Evolutionary conservation across 2,329 filamentous ascomycete genomes (phyloP).

Genomic region (Fusarium keratoplasticum): DNA sequence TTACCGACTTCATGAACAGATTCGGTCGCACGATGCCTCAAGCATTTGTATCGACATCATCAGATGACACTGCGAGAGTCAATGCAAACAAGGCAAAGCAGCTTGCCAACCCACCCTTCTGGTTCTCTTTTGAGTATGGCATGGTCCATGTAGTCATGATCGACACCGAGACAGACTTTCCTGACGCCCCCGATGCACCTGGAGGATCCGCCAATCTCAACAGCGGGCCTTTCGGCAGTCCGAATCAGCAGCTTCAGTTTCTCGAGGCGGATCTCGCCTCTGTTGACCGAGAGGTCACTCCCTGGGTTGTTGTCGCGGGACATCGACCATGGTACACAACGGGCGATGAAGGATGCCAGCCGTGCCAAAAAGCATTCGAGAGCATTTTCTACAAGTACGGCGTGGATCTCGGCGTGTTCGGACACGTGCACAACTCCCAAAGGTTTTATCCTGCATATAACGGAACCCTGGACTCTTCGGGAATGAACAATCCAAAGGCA

Average conservation of each 20-base stretch:
- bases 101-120: conserved; percentile 34
- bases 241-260: conserved; percentile 22
- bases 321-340: conserved; percentile 63
- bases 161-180: conserved; percentile 56
- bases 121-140: conserved; percentile 42
- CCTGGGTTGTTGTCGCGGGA: conserved; percentile 54
- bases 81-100: conserved; percentile 32
- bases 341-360: conserved; percentile 34
- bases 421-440: conserved; percentile 24
- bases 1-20: conserved; percentile 27
- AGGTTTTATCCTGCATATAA: conserved; percentile 18
- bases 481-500: conserved; percentile 16
- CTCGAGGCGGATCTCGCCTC: conserved; percentile 53
- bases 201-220: conserved; percentile 23
- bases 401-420: conserved; percentile 19
- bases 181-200: conserved; percentile 14
- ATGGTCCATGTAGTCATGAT: conserved; percentile 46
- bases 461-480: conserved; percentile 10
- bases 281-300: conserved; percentile 66
- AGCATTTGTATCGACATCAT: conserved; percentile 12
- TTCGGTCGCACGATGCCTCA: conserved; percentile 11
- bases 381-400: conserved; percentile 21
- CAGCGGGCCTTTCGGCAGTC: conserved; percentile 13
- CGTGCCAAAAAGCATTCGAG: conserved; percentile 27
- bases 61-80: not conserved